phyloP scores from a whole-genome alignment of 225 moss, liverwort and hornwort genomes.

The Physcomitrellopsis africana region DNA sequence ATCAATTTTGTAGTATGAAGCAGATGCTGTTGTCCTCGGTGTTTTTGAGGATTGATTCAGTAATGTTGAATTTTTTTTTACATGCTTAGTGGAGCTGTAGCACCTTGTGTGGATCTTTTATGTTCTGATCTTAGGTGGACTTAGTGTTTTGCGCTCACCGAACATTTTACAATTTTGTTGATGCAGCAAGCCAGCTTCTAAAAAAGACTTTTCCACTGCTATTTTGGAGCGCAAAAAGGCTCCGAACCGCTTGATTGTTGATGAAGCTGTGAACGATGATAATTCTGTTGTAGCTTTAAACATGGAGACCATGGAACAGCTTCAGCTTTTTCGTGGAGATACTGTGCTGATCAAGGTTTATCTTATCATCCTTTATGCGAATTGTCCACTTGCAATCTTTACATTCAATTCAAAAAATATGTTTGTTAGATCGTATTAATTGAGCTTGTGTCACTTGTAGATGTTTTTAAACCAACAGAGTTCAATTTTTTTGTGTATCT shows the following conservation, averaged over 20 bases:
- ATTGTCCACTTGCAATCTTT: neutral
- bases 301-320: constrained; percentile 87
- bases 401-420: no score
- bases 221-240: constrained; percentile 96
- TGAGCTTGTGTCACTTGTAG: neutral
- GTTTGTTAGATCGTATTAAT: neutral
- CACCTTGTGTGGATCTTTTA: no score
- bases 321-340: constrained; percentile 89
- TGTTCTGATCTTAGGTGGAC: neutral
- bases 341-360: constrained; percentile 85
- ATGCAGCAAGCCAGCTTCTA: constrained; percentile 49
- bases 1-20: no score
- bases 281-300: constrained; percentile 90
- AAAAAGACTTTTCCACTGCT: constrained; percentile 90
- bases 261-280: constrained; percentile 94
- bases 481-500: neutral
- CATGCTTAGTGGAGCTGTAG: no score
- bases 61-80: no score
- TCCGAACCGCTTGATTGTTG: constrained; percentile 78
- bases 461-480: no score
- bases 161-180: neutral
- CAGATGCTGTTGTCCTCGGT: no score
- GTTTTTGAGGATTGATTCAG: no score
- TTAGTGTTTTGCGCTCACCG: neutral
- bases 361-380: neutral